Evolutionary conservation across 2,329 filamentous ascomycete species (phyloP), one percentile per base, ranked within the genome.

Genomic region (Talaromyces amestolkiae): DNA sequence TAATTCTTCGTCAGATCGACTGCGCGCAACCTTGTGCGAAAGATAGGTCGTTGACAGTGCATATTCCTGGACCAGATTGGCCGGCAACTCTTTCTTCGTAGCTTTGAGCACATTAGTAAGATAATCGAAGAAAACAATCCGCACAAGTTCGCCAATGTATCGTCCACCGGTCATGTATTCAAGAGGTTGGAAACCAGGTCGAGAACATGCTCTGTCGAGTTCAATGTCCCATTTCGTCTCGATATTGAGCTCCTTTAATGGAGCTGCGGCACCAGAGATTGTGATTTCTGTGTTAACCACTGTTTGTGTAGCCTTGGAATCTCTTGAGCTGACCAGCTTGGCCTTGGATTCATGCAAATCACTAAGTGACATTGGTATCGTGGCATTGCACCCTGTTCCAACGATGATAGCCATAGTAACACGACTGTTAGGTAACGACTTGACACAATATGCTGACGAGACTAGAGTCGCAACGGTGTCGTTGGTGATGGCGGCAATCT

Each of bases 231-330:
- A 94, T 41, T 79, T 79, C 10, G 86, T 93, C 61, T 91, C 85
- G 58, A 93, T 82, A 13, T 75, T 70, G 24, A 80, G 72, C 27
- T 88, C 83, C 27, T 83, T 81, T 63, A 94, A 79, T 0, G 91
- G 89, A 7, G 83, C 81, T n/a, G 87, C 87, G 2, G 91, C 87
- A 7, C 91, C 91, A 31, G 88, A 89, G 70, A 95, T 92, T 61
- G 89, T 91, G 89, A 90, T 93, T 77, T 95, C 91, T 0, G 91
- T 94, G 73, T 94, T 94, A 68, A 94, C 87, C 4, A 91, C 86
- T 15, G 93, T 88, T 69, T 86, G 88, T n/a, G 85, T 80, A 7
- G 89, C 82, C 13, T 81, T 78, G 1, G 81, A 75, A 65, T 78
- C 75, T 68, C 78, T 78, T 15, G 78, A 82, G 17, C 82, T 81